These are phyloP conservation scores for Ophiostoma ips DNA, from an alignment of 2,329 filamentous ascomycete species.

Conservation along the genomic window DNA sequence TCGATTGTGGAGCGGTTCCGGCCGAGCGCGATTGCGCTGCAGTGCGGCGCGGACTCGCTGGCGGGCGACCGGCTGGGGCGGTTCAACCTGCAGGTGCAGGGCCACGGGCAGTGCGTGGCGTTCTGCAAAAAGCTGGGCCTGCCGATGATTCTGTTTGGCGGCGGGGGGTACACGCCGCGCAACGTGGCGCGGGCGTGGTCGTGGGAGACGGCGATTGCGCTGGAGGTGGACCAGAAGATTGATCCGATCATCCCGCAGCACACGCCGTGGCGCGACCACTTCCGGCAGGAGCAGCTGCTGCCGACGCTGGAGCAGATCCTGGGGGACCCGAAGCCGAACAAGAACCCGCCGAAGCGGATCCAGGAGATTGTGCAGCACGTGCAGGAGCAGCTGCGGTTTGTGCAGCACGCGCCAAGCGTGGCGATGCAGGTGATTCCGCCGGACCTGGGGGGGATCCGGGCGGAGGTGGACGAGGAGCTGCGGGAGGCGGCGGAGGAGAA, in stretches of 20 bases:
- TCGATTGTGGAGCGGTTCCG: constrained; percentile 69
- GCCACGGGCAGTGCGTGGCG: constrained; percentile 80
- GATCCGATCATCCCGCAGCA: constrained; percentile 60
- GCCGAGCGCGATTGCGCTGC: constrained; percentile 83
- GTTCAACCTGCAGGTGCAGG: constrained; percentile 93
- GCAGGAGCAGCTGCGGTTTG: constrained; percentile 73
- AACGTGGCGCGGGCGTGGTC: constrained; percentile 97
- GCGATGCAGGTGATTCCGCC: constrained; percentile 71
- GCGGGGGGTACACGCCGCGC: constrained; percentile 88
- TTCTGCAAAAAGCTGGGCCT: constrained; percentile 72
- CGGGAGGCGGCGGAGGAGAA: constrained; percentile 34
- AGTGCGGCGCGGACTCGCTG: constrained; percentile 90
- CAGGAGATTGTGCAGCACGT: constrained; percentile 64
- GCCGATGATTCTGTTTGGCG: constrained; percentile 81
- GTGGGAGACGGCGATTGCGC: constrained; percentile 85
- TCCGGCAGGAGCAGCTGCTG: constrained; percentile 76
- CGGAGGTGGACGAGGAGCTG: constrained; percentile 53
- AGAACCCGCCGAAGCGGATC: constrained; percentile 64
- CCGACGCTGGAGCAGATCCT: constrained; percentile 65
- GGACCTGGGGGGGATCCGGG: constrained; percentile 53
- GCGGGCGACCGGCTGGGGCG: constrained; percentile 86
- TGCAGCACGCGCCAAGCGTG: constrained; percentile 73
- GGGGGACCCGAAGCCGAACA: constrained; percentile 58
- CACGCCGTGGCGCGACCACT: constrained; percentile 77
- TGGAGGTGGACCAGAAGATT: constrained; percentile 58